Evolutionary conservation across 2,329 filamentous ascomycete species (phyloP), one percentile per base, ranked within the genome.

Genomic region (Hymenoscyphus albidus): DNA sequence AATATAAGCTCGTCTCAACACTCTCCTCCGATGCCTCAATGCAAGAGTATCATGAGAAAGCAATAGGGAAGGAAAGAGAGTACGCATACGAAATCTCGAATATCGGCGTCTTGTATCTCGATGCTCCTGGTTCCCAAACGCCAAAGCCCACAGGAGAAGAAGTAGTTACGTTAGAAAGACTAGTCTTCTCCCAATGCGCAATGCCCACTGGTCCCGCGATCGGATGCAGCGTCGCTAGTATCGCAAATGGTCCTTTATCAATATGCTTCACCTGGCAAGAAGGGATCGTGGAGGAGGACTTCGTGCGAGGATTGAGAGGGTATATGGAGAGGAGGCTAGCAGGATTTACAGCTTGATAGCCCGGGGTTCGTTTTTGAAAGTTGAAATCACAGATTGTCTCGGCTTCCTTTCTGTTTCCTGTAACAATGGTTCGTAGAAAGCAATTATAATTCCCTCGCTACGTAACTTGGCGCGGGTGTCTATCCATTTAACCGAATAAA

Each of bases 31-130:
- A 2, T 10, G 14, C 1, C 13, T 22, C n/a, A 1, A 35, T 57
- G 2, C 54, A 32, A 16, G 16, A 12, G 5, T 63, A 54, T 38
- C 65, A 62, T 32, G 22, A 55, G 14, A 27, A 48, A 4, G 55
- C 13, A 1, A 64, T 67, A 39, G 64, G 58, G 16, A 27, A 14
- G 56, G 48, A 63, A 18, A 55, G 68, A n/a, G 58, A 48, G 10
- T 57, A 57, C 3, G 66, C 67, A 7, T 73, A 71, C 32, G 71
- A 73, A 44, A n/a, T 72, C 7, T 71, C 68, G 1, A 73, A 73
- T 63, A 55, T 73, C 1, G 71, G 71, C 7, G 55, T 68, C 38
- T 61, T 70, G 0, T 57, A 65, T n/a, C 18, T 69, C n/a, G 44
- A 31, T 10, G 10, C 6, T 12, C 35, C 35, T 10, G 5, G 35